These are phyloP conservation scores for Volvox reticuliferus DNA, from an alignment of 139 green algal genomes.

Conservation along the genomic window DNA sequence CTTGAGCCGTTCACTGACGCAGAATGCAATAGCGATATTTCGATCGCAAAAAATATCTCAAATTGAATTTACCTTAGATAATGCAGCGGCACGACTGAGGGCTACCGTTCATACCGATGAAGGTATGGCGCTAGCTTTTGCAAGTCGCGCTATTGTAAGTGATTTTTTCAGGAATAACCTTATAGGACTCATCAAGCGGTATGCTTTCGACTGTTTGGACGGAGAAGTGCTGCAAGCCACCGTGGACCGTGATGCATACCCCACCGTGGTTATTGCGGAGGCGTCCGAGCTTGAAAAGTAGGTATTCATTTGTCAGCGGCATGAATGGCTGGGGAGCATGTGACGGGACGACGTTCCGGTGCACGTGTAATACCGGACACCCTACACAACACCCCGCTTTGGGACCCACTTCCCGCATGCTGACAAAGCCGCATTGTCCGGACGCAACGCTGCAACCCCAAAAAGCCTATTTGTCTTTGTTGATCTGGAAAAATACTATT, in stretches of 20 bases:
- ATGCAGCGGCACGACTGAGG: slow-evolving; percentile 38
- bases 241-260: slow-evolving; percentile 73
- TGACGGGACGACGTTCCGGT: too few relatives aligned
- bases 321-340: too few relatives aligned
- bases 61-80: slow-evolving; percentile 66
- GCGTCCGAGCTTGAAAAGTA: slow-evolving; percentile 72
- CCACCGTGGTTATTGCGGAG: slow-evolving; percentile 71
- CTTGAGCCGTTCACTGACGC: background rate
- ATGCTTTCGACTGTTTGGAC: slow-evolving; percentile 66
- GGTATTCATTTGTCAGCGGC: background rate
- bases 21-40: slow-evolving; percentile 75
- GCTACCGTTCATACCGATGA: slow-evolving; percentile 74
- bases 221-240: slow-evolving; percentile 76
- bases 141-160: background rate
- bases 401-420: too few relatives aligned
- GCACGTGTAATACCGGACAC: too few relatives aligned
- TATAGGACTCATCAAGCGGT: slow-evolving; percentile 80
- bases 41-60: slow-evolving; percentile 62
- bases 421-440: too few relatives aligned
- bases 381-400: too few relatives aligned
- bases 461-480: too few relatives aligned
- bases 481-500: too few relatives aligned
- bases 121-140: slow-evolving; percentile 46
- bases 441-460: too few relatives aligned
- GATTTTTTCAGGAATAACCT: background rate